Conservation (phyloP, 2,329 filamentous ascomycete species). For the Sodiomyces alkalinus region DNA sequence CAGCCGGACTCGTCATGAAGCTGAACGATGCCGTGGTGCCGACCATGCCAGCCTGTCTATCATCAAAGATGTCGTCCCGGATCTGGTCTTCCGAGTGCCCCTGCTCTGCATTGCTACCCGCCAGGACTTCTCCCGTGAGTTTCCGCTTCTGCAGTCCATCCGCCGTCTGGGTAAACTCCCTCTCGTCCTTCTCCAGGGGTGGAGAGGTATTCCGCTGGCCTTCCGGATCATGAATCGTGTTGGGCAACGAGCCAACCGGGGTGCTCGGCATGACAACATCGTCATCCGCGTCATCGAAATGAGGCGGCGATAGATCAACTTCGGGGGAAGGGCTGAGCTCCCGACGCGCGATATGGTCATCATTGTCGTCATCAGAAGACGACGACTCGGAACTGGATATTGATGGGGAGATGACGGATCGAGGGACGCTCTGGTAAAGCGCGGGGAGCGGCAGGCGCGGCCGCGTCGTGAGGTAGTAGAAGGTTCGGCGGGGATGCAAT, state of each 20-base stretch:
- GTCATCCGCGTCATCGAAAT: slow-evolving; percentile 62
- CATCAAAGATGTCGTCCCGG: slow-evolving; percentile 39
- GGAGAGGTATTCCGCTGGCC: slow-evolving; percentile 59
- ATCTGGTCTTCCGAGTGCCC: slow-evolving; percentile 24
- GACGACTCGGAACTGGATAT: slow-evolving; percentile 54
- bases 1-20: slow-evolving; percentile 39
- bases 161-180: slow-evolving; percentile 92
- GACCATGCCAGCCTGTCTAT: slow-evolving; percentile 16
- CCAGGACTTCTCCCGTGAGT: slow-evolving; percentile 29
- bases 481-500: slow-evolving; percentile 85
- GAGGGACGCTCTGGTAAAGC: slow-evolving; percentile 16
- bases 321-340: slow-evolving; percentile 84
- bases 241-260: slow-evolving; percentile 49
- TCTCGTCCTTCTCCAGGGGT: slow-evolving; percentile 84
- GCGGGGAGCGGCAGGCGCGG: slow-evolving; percentile 66
- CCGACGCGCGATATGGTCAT: slow-evolving; percentile 49
- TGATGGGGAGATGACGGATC: slow-evolving; percentile 66
- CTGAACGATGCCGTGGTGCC: slow-evolving; percentile 18
- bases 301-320: slow-evolving; percentile 75
- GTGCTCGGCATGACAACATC: slow-evolving; percentile 43
- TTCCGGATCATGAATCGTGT: slow-evolving; percentile 22
- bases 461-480: slow-evolving; percentile 88
- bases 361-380: slow-evolving; percentile 45
- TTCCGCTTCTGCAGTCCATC: slow-evolving; percentile 62
- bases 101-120: slow-evolving; percentile 15